Base-by-base conservation (phyloP, 2,329 filamentous ascomycete species). In the Anisogramma anomala region DNA sequence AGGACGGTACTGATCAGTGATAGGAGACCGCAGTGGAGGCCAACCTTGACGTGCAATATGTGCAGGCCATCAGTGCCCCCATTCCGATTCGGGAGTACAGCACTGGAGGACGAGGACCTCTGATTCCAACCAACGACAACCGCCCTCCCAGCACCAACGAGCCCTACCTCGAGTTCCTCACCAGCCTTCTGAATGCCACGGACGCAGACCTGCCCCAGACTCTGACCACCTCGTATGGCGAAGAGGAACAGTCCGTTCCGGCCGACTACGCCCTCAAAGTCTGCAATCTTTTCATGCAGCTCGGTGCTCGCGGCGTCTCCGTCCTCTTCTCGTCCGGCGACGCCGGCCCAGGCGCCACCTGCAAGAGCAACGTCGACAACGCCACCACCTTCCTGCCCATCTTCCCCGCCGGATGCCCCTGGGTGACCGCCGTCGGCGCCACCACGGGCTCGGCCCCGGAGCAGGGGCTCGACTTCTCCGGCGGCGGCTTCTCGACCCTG, bases 201-300 rank as follows among this genome's bases (percentile, higher is more conserved):
- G 66, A 67, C 33, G 50, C 59, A 2, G 54, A 60, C 14, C 60
- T 82, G 2, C 78, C 79, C 1, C 68, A 76, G 34, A 70, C 77
- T 18, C 71, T 82, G 52, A 72, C 67, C 33, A 77, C 74, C 30
- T 79, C 74, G 0, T 83, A 82, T 52, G 77, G 75, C 31, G 76
- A 82, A 49, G 68, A 74, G 36, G 79, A 83, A 57, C 71, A 80
- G 19, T 79, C 70, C 7, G 54, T 82, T 0, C 77, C 79, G 0
- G 54, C 61, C 2, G 67, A 69, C 9, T 83, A 81, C 53, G 72
- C 74, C 11, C 64, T 65, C 20, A 66, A 67, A 33, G 74, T 79
- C 25, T 82, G 79, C 62, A 68, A 72, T 45, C 63, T 76, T 47
- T 78, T 79, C 50, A 74, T 72, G 36, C 70, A 79, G 48, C 72